Percentiles rank a stretch among this genome's conserved stretches.
These are phyloP conservation scores for Tulasnella sp. DNA, from an alignment of 768 basidiomycete genomes.

Conservation along the genomic window DNA sequence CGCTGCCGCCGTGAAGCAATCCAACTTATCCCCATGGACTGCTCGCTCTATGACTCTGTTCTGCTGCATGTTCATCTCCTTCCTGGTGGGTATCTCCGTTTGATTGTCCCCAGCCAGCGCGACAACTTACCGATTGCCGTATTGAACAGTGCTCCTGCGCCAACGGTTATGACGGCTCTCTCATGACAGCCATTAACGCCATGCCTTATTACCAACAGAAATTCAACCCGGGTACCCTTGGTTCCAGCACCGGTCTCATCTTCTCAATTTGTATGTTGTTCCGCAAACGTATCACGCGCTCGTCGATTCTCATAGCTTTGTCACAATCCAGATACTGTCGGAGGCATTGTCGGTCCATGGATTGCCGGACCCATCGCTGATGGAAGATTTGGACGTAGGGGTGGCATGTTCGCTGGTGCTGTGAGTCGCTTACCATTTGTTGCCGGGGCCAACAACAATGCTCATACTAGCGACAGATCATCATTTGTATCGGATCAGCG, in stretches of 20 bases:
- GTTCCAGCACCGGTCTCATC: constrained; percentile 22
- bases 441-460: no score
- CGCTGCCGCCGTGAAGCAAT: constrained; percentile 22
- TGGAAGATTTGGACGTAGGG: constrained; percentile 25
- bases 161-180: constrained; percentile 24
- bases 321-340: constrained; percentile 22
- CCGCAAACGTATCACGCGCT: no score
- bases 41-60: constrained; percentile 24
- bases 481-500: constrained; percentile 32
- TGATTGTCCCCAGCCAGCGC: not conserved
- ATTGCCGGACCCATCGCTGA: constrained; percentile 27
- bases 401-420: constrained; percentile 27
- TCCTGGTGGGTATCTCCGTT: constrained; percentile 17
- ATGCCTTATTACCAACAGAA: constrained; percentile 22
- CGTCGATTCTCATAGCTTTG: no score
- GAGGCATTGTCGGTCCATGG: constrained; percentile 25
- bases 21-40: constrained; percentile 22
- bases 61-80: constrained; percentile 23
- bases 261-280: constrained; percentile 23
- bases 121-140: not conserved
- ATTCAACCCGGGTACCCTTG: constrained; percentile 22
- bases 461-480: constrained; percentile 29
- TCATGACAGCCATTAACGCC: constrained; percentile 12
- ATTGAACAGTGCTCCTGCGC: constrained; percentile 21
- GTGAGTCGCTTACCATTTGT: not conserved